phyloP scores from a whole-genome alignment of 2,329 filamentous ascomycete genomes.

The Monosporascus ibericus region DNA sequence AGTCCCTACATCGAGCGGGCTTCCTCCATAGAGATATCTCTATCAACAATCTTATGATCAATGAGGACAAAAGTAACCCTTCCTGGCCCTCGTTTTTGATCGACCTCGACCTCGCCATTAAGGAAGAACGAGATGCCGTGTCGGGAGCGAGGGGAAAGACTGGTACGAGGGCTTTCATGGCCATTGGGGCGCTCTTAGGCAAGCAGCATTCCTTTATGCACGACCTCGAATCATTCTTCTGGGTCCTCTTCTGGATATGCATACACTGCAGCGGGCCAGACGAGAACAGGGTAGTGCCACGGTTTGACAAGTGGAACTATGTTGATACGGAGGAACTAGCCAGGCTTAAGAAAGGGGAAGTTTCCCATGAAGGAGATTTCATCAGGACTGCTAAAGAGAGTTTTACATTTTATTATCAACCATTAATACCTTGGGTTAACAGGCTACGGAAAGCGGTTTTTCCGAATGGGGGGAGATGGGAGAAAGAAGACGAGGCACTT shows the following conservation, averaged over 20 bases:
- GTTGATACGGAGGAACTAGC: accelerated
- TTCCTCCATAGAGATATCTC: conserved; percentile 33
- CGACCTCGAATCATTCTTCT: conserved; percentile 34
- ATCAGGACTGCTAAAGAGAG: no score
- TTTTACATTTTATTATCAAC: no score
- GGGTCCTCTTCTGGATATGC: conserved; percentile 34
- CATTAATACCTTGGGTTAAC: no score
- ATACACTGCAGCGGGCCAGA: conserved; percentile 26
- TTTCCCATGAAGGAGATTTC: no score
- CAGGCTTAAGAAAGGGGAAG: no score
- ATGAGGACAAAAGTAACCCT: not conserved
- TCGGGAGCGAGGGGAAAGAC: not conserved
- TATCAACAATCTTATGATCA: conserved; percentile 4
- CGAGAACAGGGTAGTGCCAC: conserved; percentile 4
- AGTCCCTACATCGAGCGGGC: conserved; percentile 21
- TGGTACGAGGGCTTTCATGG: conserved; percentile 8
- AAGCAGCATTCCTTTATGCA: not conserved
- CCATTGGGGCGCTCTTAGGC: conserved; percentile 8
- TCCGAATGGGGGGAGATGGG: no score
- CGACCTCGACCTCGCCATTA: conserved; percentile 7
- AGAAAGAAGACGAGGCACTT: no score
- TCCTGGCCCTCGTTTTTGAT: conserved; percentile 8
- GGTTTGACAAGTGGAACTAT: conserved; percentile 7
- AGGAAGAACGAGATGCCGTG: not conserved
- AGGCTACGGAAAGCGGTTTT: no score